phyloP scores from a whole-genome alignment of 768 basidiomycete species.

The Trametopsis cervina region DNA sequence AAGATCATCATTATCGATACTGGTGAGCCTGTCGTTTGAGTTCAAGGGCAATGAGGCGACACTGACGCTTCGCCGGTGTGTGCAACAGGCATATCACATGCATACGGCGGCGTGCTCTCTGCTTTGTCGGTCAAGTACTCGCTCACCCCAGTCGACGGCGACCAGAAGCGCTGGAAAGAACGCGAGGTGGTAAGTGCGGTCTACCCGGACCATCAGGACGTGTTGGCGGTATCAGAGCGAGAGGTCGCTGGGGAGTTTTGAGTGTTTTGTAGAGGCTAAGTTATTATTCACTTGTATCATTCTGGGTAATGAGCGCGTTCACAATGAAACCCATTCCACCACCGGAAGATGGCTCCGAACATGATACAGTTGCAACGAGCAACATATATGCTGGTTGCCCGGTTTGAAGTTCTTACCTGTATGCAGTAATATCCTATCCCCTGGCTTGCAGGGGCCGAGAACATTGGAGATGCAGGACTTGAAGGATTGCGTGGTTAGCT shows the following conservation, averaged over 20 bases:
- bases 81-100: constrained; percentile 77
- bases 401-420: no score
- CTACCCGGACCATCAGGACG: constrained; percentile 46
- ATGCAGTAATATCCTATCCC: no score
- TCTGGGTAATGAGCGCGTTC: no score
- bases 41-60: neutral
- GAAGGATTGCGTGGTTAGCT: no score
- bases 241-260: constrained; percentile 19
- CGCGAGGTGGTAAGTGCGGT: constrained; percentile 61
- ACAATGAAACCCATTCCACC: no score
- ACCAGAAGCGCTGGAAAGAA: constrained; percentile 45
- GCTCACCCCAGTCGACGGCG: constrained; percentile 46
- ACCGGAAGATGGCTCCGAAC: no score
- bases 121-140: constrained; percentile 85
- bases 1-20: constrained; percentile 96
- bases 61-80: no score
- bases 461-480: no score
- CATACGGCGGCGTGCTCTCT: constrained; percentile 90
- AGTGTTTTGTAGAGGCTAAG: constrained; percentile 1
- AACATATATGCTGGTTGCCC: no score
- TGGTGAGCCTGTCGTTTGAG: constrained; percentile 33
- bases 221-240: constrained; percentile 37
- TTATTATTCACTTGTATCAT: no score
- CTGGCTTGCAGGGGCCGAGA: no score
- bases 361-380: no score